A percentile compares a stretch with the other conserved stretches of the same genome.
These are phyloP conservation scores for Tanacetum coccineum DNA, from an alignment of 129 eudicot genomes.

Conservation along the genomic window DNA sequence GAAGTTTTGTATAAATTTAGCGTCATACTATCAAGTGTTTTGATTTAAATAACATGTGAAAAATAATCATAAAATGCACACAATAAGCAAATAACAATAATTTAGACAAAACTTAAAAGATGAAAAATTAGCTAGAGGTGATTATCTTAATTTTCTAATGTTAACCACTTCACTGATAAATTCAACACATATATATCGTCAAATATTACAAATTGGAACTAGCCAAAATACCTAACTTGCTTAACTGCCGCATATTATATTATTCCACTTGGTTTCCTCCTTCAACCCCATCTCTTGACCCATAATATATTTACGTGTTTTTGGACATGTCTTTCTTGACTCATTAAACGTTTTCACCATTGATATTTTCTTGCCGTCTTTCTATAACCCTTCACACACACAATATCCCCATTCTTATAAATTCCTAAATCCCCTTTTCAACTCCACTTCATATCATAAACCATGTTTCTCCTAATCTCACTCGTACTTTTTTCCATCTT, in stretches of 20 bases:
- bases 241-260: not conserved
- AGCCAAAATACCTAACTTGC: not conserved
- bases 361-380: slow-evolving; percentile 20
- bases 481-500: slow-evolving; percentile 16
- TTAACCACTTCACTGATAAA: too few relatives aligned
- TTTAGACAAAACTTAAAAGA: too few relatives aligned
- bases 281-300: slow-evolving; percentile 12
- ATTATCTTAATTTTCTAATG: too few relatives aligned
- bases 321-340: slow-evolving; percentile 22
- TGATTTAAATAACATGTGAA: too few relatives aligned
- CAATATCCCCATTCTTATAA: slow-evolving; percentile 9
- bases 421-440: not conserved
- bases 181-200: too few relatives aligned
- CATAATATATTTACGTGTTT: not conserved
- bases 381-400: slow-evolving; percentile 4
- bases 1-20: too few relatives aligned
- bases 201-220: too few relatives aligned
- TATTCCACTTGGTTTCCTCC: not conserved
- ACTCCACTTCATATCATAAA: not conserved
- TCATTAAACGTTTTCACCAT: slow-evolving; percentile 10
- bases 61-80: too few relatives aligned
- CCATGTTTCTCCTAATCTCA: slow-evolving; percentile 36
- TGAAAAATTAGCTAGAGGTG: too few relatives aligned
- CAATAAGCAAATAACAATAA: too few relatives aligned
- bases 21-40: too few relatives aligned